A percentile compares a stretch with the other conserved stretches of the same genome.
Conservation (phyloP, 257 asterid species). For the Jacaranda copaia region DNA sequence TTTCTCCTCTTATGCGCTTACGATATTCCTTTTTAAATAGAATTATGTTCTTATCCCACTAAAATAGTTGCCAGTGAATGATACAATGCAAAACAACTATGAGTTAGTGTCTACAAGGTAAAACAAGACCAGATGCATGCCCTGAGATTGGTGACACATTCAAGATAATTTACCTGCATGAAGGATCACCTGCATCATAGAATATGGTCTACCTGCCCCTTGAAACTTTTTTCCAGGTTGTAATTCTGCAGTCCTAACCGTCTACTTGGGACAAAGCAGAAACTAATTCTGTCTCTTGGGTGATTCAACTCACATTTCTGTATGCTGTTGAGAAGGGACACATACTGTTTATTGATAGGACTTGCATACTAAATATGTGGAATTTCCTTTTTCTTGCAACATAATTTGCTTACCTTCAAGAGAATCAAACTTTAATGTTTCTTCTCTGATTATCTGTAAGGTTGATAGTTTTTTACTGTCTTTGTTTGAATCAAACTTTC, state of each 20-base stretch:
- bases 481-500: background rate
- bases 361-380: background rate
- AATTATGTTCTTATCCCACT: background rate
- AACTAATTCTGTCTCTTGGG: background rate
- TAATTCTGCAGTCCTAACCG: background rate
- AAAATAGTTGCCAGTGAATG: too few species aligned
- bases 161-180: background rate
- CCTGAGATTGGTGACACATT: too few species aligned
- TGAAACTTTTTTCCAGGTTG: background rate
- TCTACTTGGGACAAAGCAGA: background rate
- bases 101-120: background rate
- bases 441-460: background rate
- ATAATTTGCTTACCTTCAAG: background rate
- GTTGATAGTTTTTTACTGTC: background rate
- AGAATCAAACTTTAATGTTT: background rate
- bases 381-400: background rate
- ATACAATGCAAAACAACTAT: conserved; percentile 8
- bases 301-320: background rate
- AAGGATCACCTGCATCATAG: conserved; percentile 5
- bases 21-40: background rate
- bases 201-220: conserved; percentile 2
- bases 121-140: background rate
- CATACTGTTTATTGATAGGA: background rate
- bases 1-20: background rate
- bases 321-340: background rate